Evolutionary conservation across 345 rosid species (phyloP).

Genomic region (Litchi chinensis): DNA sequence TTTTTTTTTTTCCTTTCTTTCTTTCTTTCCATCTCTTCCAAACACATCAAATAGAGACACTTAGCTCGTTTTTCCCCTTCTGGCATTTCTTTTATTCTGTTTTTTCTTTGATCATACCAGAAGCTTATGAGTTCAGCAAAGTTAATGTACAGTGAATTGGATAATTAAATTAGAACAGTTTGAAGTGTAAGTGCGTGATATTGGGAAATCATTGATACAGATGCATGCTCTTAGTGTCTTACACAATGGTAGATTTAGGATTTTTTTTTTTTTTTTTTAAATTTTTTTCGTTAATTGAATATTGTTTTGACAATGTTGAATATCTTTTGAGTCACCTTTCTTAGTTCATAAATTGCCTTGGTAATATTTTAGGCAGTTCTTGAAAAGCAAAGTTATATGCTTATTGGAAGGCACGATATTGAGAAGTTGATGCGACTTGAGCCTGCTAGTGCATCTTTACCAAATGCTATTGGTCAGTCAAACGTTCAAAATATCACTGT

Average conservation of each 20-base stretch:
- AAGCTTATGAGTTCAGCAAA: not conserved
- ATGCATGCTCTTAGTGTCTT: not conserved
- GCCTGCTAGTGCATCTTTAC: conserved; percentile 75
- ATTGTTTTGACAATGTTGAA: not conserved
- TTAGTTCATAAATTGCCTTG: conserved; percentile 28
- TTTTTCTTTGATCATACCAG: not conserved
- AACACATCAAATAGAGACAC: not conserved
- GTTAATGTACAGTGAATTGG: not conserved
- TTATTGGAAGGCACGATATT: conserved; percentile 96
- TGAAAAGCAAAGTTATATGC: conserved; percentile 97
- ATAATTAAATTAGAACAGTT: not conserved
- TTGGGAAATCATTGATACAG: not conserved
- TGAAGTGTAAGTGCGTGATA: not conserved
- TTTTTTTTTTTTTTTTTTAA: not conserved
- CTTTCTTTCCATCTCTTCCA: not conserved
- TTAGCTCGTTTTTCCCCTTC: not conserved
- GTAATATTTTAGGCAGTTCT: conserved; percentile 83
- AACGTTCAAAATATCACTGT: conserved; percentile 30
- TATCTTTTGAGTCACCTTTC: conserved; percentile 14
- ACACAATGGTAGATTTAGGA: no score
- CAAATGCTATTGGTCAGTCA: conserved; percentile 54
- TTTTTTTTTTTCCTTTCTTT: not conserved
- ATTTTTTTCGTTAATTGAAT: not conserved
- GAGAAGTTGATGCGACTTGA: conserved; percentile 94
- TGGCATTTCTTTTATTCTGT: not conserved